These are phyloP conservation scores for Penicillium sp. DNA, from an alignment of 2,329 filamentous ascomycete genomes.

Conservation along the genomic window DNA sequence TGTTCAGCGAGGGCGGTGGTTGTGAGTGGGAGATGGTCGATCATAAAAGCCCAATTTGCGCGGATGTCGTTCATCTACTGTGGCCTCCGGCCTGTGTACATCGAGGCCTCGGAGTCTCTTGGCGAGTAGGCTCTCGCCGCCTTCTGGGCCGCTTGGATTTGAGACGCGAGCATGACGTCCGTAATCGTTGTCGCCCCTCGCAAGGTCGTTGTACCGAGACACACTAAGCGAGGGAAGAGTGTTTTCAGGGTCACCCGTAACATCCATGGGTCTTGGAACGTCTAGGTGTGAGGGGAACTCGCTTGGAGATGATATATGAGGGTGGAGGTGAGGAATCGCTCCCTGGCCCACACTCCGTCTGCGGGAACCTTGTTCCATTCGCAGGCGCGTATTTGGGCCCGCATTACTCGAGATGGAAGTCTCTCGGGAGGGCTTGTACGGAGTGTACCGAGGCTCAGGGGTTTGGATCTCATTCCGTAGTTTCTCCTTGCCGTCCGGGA, in stretches of 20 bases:
- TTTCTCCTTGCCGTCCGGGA: slow-evolving; percentile 92
- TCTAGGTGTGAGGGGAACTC: slow-evolving; percentile 13
- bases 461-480: slow-evolving; percentile 84
- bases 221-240: slow-evolving; percentile 28
- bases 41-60: background rate
- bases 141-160: slow-evolving; percentile 41
- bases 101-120: slow-evolving; percentile 65
- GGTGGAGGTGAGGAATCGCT: slow-evolving; percentile 8
- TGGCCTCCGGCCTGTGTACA: slow-evolving; percentile 35
- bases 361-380: slow-evolving; percentile 59
- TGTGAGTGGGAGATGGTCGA: background rate
- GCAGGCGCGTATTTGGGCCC: slow-evolving; percentile 50
- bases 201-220: slow-evolving; percentile 64
- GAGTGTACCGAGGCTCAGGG: slow-evolving; percentile 80
- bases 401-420: slow-evolving; percentile 27
- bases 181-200: slow-evolving; percentile 62
- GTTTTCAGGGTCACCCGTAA: slow-evolving; percentile 21
- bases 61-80: slow-evolving; percentile 12
- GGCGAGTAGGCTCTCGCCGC: slow-evolving; percentile 66
- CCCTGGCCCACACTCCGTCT: slow-evolving; percentile 56
- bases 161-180: slow-evolving; percentile 54
- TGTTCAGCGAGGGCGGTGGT: background rate
- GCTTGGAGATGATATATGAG: slow-evolving; percentile 11
- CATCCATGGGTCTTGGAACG: slow-evolving; percentile 5
- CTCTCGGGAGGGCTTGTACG: slow-evolving; percentile 68